Evolutionary conservation across 2,329 filamentous ascomycete species (phyloP).

Genomic region (Incumbomyces delicatus): DNA sequence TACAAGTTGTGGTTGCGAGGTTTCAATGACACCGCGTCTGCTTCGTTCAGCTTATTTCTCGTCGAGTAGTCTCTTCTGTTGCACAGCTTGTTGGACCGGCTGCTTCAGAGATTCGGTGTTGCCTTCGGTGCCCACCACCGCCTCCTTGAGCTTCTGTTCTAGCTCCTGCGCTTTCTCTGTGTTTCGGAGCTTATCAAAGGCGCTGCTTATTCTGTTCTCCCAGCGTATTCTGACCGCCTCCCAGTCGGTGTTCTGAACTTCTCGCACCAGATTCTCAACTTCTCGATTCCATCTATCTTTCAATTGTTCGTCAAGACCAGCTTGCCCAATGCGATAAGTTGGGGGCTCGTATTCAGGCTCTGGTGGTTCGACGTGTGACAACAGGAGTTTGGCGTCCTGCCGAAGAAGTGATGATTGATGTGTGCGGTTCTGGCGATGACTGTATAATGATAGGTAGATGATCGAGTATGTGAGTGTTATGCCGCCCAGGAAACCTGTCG

Average conservation of each 20-base stretch:
- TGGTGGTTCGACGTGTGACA: conserved; percentile 29
- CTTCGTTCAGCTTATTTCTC: background rate
- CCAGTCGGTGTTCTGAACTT: conserved; percentile 60
- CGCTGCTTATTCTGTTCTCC: conserved; percentile 13
- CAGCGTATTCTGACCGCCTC: conserved; percentile 10
- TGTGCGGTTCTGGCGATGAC: conserved; percentile 59
- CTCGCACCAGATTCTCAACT: conserved; percentile 55
- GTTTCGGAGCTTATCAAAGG: conserved; percentile 6
- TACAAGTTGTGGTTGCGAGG: conserved; percentile 44
- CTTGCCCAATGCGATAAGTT: conserved; percentile 36
- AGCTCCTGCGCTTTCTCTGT: conserved; percentile 9
- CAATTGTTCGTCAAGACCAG: conserved; percentile 52
- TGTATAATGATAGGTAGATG: conserved; percentile 60
- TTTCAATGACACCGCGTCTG: conserved; percentile 28
- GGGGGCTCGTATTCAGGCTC: conserved; percentile 21
- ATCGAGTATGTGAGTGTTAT: conserved; percentile 64
- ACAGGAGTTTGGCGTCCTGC: conserved; percentile 34
- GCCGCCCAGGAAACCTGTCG: conserved; percentile 65
- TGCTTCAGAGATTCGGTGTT: conserved; percentile 7
- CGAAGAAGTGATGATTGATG: conserved; percentile 35
- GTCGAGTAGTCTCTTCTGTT: conserved; percentile 2
- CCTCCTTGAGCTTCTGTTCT: conserved; percentile 12
- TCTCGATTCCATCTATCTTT: conserved; percentile 75
- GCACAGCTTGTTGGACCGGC: conserved; percentile 2
- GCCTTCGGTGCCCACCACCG: conserved; percentile 2